phyloP scores from a whole-genome alignment of 2,329 filamentous ascomycete species.

The Microcyclosporella mali region DNA sequence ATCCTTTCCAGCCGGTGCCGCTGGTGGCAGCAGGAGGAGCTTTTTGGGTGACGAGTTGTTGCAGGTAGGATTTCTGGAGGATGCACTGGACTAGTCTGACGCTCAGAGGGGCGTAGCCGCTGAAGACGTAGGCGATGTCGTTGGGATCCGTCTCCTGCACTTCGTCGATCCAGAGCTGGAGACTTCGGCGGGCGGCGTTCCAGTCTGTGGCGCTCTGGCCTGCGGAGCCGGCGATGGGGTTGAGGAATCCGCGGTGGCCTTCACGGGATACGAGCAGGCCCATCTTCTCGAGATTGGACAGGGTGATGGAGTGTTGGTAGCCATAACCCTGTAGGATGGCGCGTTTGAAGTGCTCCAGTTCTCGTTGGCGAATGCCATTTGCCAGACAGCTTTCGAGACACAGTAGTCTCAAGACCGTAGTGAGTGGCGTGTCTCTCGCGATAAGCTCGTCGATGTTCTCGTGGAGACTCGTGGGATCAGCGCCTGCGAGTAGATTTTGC shows the following conservation, averaged over 20 bases:
- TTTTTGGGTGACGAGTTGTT: slow-evolving; percentile 44
- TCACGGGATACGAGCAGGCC: slow-evolving; percentile 70
- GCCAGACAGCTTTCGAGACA: slow-evolving; percentile 89
- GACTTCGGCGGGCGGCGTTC: slow-evolving; percentile 73
- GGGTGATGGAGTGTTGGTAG: slow-evolving; percentile 86
- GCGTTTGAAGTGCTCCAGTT: slow-evolving; percentile 83
- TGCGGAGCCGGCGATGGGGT: slow-evolving; percentile 62
- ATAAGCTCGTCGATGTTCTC: slow-evolving; percentile 94
- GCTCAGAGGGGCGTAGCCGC: slow-evolving; percentile 88
- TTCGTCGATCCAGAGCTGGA: slow-evolving; percentile 89
- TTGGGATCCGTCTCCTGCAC: slow-evolving; percentile 92
- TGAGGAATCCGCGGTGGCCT: slow-evolving; percentile 72
- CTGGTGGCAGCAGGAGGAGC: slow-evolving; percentile 16
- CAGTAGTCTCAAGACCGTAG: slow-evolving; percentile 75
- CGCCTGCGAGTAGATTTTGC: slow-evolving; percentile 86
- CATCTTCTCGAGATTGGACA: slow-evolving; percentile 81
- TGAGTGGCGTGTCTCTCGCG: slow-evolving; percentile 71
- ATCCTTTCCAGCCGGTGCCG: slow-evolving; percentile 84
- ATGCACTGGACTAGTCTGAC: slow-evolving; percentile 88
- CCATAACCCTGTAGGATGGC: slow-evolving; percentile 89
- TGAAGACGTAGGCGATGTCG: slow-evolving; percentile 96
- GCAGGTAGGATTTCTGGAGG: slow-evolving; percentile 79
- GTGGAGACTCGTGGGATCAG: slow-evolving; percentile 82
- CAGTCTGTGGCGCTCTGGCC: slow-evolving; percentile 62
- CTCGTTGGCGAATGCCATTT: slow-evolving; percentile 79